Conservation (phyloP, 2,329 filamentous ascomycete genomes). For the Ascochyta fabae region DNA sequence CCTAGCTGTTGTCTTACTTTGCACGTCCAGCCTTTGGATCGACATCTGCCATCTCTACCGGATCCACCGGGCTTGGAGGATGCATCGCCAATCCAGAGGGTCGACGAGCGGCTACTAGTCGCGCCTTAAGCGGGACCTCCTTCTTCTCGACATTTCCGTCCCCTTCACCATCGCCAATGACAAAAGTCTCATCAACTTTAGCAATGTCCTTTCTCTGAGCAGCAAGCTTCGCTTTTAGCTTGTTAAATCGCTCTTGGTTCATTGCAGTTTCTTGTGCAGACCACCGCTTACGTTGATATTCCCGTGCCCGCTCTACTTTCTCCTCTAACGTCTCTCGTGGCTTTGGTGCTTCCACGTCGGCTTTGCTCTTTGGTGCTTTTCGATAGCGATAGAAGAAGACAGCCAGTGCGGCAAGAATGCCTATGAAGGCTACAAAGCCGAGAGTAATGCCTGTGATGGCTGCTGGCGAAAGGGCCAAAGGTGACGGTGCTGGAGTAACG, state of each 20-base stretch:
- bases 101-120: background rate
- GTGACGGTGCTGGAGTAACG: background rate
- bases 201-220: background rate
- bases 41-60: background rate
- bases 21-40: background rate
- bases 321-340: background rate
- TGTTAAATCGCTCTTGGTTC: background rate
- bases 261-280: background rate
- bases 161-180: background rate
- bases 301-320: background rate
- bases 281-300: background rate
- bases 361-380: background rate
- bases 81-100: background rate
- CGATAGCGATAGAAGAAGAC: background rate
- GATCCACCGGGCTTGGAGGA: background rate
- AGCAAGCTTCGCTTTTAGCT: background rate
- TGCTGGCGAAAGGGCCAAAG: background rate
- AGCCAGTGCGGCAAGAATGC: background rate
- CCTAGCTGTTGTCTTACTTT: background rate
- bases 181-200: background rate
- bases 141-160: background rate
- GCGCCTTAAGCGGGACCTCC: background rate
- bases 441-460: background rate
- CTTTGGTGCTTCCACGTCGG: background rate
- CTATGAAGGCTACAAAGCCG: background rate